Conservation (phyloP, 768 basidiomycete species). For the Ramaria sp. region DNA sequence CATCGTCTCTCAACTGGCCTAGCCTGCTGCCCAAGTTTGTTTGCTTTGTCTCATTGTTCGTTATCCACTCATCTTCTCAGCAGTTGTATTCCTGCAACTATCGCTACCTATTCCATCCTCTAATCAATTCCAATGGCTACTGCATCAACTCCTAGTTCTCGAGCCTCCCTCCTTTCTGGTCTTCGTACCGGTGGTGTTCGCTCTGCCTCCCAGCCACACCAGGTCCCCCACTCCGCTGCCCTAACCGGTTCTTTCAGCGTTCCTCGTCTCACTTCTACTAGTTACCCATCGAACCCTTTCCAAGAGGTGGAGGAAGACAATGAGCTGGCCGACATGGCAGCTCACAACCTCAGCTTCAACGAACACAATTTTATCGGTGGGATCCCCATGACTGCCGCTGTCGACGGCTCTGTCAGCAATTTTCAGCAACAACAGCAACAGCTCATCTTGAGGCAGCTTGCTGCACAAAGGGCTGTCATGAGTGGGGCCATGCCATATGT, state of each 20-base stretch:
- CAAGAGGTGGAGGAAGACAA: slow-evolving; percentile 40
- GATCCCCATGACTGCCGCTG: slow-evolving; percentile 58
- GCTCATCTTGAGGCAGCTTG: slow-evolving; percentile 20
- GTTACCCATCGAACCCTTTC: slow-evolving; percentile 32
- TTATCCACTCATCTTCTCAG: slow-evolving; percentile 14
- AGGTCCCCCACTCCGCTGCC: slow-evolving; percentile 57
- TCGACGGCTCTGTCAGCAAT: slow-evolving; percentile 55
- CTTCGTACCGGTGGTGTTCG: slow-evolving; percentile 88
- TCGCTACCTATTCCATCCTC: slow-evolving; percentile 13
- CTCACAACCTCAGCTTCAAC: slow-evolving; percentile 41
- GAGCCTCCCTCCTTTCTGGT: slow-evolving; percentile 79
- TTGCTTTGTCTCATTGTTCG: slow-evolving; percentile 19
- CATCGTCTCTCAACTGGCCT: slow-evolving; percentile 21
- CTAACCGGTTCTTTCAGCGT: slow-evolving; percentile 49
- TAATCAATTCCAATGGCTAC: slow-evolving; percentile 29
- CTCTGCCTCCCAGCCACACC: slow-evolving; percentile 40
- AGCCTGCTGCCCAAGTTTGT: slow-evolving; percentile 18
- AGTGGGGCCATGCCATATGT: slow-evolving; percentile 35
- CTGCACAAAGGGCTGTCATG: slow-evolving; percentile 10
- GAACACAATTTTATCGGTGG: slow-evolving; percentile 18
- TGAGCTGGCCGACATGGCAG: slow-evolving; percentile 46
- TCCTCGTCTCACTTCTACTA: slow-evolving; percentile 39
- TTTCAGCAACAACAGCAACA: slow-evolving; percentile 55
- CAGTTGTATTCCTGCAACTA: slow-evolving; percentile 12
- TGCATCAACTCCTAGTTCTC: slow-evolving; percentile 33